phyloP scores from a whole-genome alignment of 148 eudicot species.

The Rhododendron ovatum region DNA sequence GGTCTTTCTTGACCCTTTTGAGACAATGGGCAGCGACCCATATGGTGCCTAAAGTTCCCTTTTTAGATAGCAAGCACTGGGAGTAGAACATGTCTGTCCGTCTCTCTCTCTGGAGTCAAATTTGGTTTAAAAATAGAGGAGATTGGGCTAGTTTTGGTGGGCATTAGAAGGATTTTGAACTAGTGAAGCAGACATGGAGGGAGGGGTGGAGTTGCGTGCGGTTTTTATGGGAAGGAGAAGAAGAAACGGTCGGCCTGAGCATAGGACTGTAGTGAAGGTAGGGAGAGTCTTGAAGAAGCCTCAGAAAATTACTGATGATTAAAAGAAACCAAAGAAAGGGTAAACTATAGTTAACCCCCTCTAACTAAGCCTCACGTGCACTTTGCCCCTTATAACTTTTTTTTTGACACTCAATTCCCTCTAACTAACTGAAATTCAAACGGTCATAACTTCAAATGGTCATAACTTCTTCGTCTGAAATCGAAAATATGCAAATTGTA shows the following conservation, averaged over 20 bases:
- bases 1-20: slow-evolving; percentile 63
- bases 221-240: not conserved
- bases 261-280: not conserved
- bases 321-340: no score
- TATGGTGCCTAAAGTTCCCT: slow-evolving; percentile 57
- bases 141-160: not conserved
- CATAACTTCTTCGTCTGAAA: no score
- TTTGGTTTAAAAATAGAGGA: not conserved
- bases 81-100: slow-evolving; percentile 48
- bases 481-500: no score
- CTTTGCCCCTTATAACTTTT: no score
- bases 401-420: no score
- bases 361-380: no score
- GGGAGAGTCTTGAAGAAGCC: not conserved
- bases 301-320: not conserved
- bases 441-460: no score
- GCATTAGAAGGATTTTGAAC: not conserved
- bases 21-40: slow-evolving; percentile 86
- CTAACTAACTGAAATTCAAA: no score
- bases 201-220: not conserved
- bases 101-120: not conserved
- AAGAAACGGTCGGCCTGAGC: slow-evolving; percentile 6
- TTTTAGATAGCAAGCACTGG: slow-evolving; percentile 49
- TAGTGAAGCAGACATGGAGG: not conserved
- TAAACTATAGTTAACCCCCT: no score